Conservation (phyloP, 2,329 filamentous ascomycete genomes). For the Trichoderma arundinaceum region DNA sequence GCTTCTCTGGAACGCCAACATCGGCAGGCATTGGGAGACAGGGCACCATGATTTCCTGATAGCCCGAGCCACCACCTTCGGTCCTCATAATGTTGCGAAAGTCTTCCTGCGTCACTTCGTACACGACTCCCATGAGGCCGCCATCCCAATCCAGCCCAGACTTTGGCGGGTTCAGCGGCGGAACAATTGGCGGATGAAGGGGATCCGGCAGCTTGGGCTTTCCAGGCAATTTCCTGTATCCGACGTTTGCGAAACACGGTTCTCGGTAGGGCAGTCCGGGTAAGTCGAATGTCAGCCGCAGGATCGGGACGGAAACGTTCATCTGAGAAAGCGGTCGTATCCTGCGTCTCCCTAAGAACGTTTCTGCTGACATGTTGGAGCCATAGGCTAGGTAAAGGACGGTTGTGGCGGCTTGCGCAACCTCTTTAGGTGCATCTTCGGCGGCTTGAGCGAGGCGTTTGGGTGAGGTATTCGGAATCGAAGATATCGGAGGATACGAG, state of each 20-base stretch:
- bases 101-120: constrained; percentile 85
- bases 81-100: constrained; percentile 87
- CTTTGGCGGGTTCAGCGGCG: constrained; percentile 36
- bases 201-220: constrained; percentile 45
- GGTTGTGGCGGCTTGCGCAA: constrained; percentile 48
- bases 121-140: constrained; percentile 89
- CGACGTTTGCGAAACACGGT: constrained; percentile 89
- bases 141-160: constrained; percentile 66
- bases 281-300: constrained; percentile 83
- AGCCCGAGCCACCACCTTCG: constrained; percentile 85
- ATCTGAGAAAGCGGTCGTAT: constrained; percentile 81
- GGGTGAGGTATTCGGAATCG: constrained; percentile 43
- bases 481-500: constrained; percentile 41
- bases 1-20: constrained; percentile 66
- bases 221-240: constrained; percentile 60
- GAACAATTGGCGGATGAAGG: constrained; percentile 41
- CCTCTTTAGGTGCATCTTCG: constrained; percentile 36
- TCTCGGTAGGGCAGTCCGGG: constrained; percentile 85
- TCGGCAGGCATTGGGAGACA: constrained; percentile 72
- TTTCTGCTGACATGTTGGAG: constrained; percentile 82
- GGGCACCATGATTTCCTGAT: constrained; percentile 80
- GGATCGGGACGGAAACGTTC: constrained; percentile 79
- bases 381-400: constrained; percentile 88
- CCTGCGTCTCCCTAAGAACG: constrained; percentile 76
- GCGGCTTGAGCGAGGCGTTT: constrained; percentile 42